Percentiles rank a stretch among this genome's conserved stretches.
Conservation (phyloP, 2,329 filamentous ascomycete species). For the Colletotrichum graminicola region DNA sequence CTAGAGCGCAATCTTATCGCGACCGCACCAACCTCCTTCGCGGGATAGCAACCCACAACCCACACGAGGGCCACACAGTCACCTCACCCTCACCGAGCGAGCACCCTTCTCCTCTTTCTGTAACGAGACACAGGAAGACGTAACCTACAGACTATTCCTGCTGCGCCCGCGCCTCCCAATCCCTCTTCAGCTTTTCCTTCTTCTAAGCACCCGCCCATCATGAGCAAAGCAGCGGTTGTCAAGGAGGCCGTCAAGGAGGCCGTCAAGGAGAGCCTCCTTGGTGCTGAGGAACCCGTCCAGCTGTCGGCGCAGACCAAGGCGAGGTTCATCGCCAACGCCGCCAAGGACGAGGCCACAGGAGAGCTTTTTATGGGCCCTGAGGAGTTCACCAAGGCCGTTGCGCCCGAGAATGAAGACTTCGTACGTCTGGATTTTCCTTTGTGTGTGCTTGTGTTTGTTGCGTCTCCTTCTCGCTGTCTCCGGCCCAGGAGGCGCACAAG, state of each 20-base stretch:
- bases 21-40: constrained; percentile 20
- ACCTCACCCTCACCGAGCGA: constrained; percentile 22
- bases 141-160: constrained; percentile 11
- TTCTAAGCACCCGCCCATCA: constrained; percentile 45
- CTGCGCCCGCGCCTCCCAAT: constrained; percentile 15
- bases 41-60: constrained; percentile 39
- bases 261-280: constrained; percentile 85
- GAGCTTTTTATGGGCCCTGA: constrained; percentile 85
- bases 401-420: constrained; percentile 88
- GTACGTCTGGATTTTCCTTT: constrained; percentile 65
- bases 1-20: constrained; percentile 34
- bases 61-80: constrained; percentile 34
- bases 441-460: background rate
- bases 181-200: constrained; percentile 4
- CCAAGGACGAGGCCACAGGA: constrained; percentile 79
- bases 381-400: constrained; percentile 93
- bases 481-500: constrained; percentile 7
- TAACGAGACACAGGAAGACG: constrained; percentile 30
- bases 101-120: constrained; percentile 17
- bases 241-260: constrained; percentile 77
- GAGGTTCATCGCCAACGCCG: constrained; percentile 81
- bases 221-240: constrained; percentile 62
- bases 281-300: constrained; percentile 67
- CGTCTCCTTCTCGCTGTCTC: background rate
- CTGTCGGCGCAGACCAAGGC: constrained; percentile 81